Evolutionary conservation across 345 rosid genomes (phyloP).

Genomic region (Angophora floribunda): DNA sequence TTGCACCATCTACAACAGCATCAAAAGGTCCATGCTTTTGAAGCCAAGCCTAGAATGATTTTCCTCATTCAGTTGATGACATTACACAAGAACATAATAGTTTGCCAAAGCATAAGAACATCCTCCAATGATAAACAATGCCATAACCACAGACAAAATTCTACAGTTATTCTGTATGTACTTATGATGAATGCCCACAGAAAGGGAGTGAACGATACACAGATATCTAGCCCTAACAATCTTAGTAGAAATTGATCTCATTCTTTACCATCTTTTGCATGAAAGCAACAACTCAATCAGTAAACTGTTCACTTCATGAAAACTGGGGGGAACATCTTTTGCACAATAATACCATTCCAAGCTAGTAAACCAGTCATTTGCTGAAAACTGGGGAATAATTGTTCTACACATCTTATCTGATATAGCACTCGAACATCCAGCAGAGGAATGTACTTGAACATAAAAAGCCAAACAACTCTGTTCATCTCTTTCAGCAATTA

Average conservation of each 20-base stretch:
- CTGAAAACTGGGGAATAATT: neutral
- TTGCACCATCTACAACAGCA: conserved; percentile 88
- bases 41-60: conserved; percentile 67
- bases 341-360: neutral
- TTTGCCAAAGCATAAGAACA: neutral
- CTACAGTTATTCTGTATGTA: neutral
- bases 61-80: conserved; percentile 7
- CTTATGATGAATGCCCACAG: neutral
- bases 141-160: neutral
- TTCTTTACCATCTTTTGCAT: neutral
- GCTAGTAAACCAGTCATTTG: neutral
- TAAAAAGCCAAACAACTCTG: neutral
- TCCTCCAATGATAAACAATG: neutral
- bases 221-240: neutral
- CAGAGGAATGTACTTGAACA: neutral
- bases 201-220: neutral
- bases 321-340: neutral
- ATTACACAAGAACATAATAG: neutral
- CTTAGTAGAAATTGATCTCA: neutral
- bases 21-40: conserved; percentile 86
- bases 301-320: neutral
- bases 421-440: neutral
- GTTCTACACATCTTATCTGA: neutral
- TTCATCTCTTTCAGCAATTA: neutral
- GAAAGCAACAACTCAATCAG: neutral